phyloP scores from a whole-genome alignment of 2,329 filamentous ascomycete genomes.

The Periconia sp. region DNA sequence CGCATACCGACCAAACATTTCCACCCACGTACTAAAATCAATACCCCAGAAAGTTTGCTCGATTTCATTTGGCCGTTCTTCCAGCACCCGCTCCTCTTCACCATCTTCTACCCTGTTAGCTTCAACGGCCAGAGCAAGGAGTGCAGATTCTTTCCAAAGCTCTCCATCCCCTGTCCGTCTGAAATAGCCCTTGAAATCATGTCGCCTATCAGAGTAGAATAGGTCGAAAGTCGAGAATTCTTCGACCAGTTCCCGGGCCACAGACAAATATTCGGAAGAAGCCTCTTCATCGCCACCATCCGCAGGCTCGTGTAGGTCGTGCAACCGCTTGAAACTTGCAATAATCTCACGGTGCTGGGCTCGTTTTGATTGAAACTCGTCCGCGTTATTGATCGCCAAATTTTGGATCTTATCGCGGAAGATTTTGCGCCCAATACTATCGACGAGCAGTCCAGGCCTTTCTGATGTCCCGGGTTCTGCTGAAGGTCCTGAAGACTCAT shows the following conservation, averaged over 20 bases:
- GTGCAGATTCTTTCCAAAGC: slow-evolving; percentile 36
- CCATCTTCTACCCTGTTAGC: slow-evolving; percentile 39
- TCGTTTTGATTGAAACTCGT: slow-evolving; percentile 47
- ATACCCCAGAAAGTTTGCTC: slow-evolving; percentile 72
- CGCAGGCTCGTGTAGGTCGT: slow-evolving; percentile 44
- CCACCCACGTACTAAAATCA: slow-evolving; percentile 80
- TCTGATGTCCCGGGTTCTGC: slow-evolving; percentile 21
- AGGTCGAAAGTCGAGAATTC: slow-evolving; percentile 62
- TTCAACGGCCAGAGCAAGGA: slow-evolving; percentile 38
- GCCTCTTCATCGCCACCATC: slow-evolving; percentile 54
- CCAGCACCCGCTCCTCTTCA: slow-evolving; percentile 27
- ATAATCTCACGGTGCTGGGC: slow-evolving; percentile 42
- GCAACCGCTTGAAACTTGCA: slow-evolving; percentile 48
- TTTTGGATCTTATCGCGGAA: slow-evolving; percentile 32
- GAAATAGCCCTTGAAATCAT: slow-evolving; percentile 42
- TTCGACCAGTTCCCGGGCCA: slow-evolving; percentile 59
- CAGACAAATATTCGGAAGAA: slow-evolving; percentile 60
- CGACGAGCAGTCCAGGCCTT: slow-evolving; percentile 31
- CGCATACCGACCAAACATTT: slow-evolving; percentile 86
- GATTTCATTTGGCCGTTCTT: slow-evolving; percentile 31
- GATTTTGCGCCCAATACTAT: slow-evolving; percentile 29
- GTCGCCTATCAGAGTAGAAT: slow-evolving; percentile 57
- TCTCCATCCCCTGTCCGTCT: slow-evolving; percentile 33
- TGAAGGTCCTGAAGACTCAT: slow-evolving; percentile 3
- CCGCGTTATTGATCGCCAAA: slow-evolving; percentile 24